A percentile compares a stretch with the other conserved stretches of the same genome.
phyloP scores from a whole-genome alignment of 2,329 filamentous ascomycete genomes.

The Whalleya microplaca region DNA sequence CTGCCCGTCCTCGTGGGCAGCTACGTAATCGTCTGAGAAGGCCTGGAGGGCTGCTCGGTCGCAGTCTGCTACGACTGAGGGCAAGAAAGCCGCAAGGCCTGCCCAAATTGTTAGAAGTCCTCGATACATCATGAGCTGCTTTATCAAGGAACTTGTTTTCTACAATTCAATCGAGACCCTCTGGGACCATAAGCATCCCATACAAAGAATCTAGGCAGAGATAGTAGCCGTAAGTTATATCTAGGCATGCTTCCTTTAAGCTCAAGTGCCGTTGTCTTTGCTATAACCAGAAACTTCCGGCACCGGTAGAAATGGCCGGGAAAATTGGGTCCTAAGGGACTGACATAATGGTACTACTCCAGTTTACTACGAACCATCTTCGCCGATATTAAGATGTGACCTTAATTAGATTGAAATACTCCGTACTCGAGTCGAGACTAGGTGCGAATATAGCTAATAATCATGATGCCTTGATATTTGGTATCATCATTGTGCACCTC shows the following conservation, averaged over 20 bases:
- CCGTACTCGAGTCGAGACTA: too few species aligned
- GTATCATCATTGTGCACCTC: not conserved
- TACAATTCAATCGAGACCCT: not conserved
- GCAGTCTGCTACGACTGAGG: conserved; percentile 27
- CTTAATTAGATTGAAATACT: not conserved
- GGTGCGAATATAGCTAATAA: too few species aligned
- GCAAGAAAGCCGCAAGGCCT: conserved; percentile 13
- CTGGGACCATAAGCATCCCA: not conserved
- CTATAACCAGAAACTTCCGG: conserved; percentile 14
- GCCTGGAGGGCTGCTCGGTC: conserved; percentile 30
- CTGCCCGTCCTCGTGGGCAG: conserved; percentile 29
- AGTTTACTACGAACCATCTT: not conserved
- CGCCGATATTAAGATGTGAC: conserved; percentile 27
- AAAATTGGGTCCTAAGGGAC: conserved; percentile 7
- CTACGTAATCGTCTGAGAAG: conserved; percentile 31
- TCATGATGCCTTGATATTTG: not conserved
- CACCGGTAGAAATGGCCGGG: conserved; percentile 26
- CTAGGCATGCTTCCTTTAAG: not conserved
- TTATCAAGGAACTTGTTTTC: not conserved
- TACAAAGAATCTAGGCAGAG: not conserved
- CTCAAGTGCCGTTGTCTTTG: conserved; percentile 21
- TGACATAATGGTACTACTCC: conserved; percentile 5
- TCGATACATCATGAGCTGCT: not conserved
- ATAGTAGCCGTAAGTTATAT: conserved; percentile 5
- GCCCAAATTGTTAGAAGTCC: not conserved